phyloP scores from a whole-genome alignment of 495 filamentous ascomycete species.

The Xylaria longipes region DNA sequence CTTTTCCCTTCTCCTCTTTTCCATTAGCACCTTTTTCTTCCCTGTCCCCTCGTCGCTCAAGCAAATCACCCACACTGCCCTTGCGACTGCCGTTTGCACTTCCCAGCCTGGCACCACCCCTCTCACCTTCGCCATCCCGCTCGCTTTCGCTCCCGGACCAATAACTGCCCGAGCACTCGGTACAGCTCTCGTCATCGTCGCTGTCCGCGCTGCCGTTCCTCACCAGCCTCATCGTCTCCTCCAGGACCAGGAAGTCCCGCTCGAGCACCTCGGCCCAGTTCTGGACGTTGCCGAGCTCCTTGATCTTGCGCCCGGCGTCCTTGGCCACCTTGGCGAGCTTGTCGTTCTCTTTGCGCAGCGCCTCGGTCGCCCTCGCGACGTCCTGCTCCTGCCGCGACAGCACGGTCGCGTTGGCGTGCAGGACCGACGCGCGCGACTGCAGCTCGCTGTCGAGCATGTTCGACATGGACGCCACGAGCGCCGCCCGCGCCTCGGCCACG shows the following conservation, averaged over 20 bases:
- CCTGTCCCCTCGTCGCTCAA: slow-evolving; percentile 20
- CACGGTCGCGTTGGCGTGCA: slow-evolving; percentile 74
- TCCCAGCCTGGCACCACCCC: neutral
- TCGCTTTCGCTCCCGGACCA: slow-evolving; percentile 38
- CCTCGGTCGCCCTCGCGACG: slow-evolving; percentile 66
- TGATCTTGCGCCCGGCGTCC: slow-evolving; percentile 72
- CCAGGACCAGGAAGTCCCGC: slow-evolving; percentile 83
- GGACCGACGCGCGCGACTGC: slow-evolving; percentile 71
- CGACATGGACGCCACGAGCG: slow-evolving; percentile 77
- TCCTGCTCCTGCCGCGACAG: slow-evolving; percentile 77
- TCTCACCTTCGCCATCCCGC: slow-evolving; percentile 10
- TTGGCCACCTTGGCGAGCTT: slow-evolving; percentile 72
- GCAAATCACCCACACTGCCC: neutral
- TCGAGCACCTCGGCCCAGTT: slow-evolving; percentile 98
- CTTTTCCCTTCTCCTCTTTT: slow-evolving; percentile 24
- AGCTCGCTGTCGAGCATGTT: slow-evolving; percentile 77
- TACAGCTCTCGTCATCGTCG: slow-evolving; percentile 42
- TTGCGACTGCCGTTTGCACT: neutral
- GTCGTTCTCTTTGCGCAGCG: slow-evolving; percentile 74
- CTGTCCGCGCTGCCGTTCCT: slow-evolving; percentile 48
- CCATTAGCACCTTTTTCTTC: slow-evolving; percentile 22
- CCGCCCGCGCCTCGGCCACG: slow-evolving; percentile 70
- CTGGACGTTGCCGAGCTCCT: slow-evolving; percentile 95
- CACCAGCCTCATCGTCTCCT: slow-evolving; percentile 81
- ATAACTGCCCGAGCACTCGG: slow-evolving; percentile 42